Evolutionary conservation across 2,329 filamentous ascomycete species (phyloP), one percentile per base, ranked within the genome.

Genomic region (Colletotrichum noveboracense): DNA sequence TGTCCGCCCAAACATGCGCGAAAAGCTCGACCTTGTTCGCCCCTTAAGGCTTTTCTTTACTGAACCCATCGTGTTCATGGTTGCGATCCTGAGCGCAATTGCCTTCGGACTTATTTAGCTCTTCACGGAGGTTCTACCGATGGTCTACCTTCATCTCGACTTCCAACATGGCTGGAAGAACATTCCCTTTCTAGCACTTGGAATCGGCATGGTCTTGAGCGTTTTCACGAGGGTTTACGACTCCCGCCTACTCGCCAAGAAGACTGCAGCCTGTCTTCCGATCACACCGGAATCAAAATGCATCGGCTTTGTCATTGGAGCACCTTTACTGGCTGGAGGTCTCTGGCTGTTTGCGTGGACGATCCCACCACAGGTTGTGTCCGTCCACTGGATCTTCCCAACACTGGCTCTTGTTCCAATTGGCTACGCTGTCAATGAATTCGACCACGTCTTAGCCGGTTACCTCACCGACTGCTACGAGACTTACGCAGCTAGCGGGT

Each of bases 341-440:
- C 83, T 89, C 1, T 88, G 86, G 85, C 83, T 81, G 78, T 88
- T 89, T 70, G 84, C 85, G 3, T 87, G 85, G 82, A 88, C 88
- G 1, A 84, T 89, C 4, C 88, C 88, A 2, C 87, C 87, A 2
- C 76, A 76, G 3, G 77, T 82, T 2, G 70, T 77, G n/a, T 43
- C 16, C 18, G 16, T 83, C 0, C 82, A 83, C 24, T 88, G 86
- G 83, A 79, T 86, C 10, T 82, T 85, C 2, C 84, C 86, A 2
- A 84, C 85, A 2, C 56, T 85, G 1, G 82, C 84, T 0, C 82
- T 89, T 1, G 78, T 87, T 0, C 79, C 86, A 2, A 81, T 89
- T 7, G 88, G 88, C 0, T 89, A 86, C 78, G 86, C 86, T 0
- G 78, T 87, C 26, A 88, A 88, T 18, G 88, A 90, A 72, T 84